Conservation (phyloP, 352 stramenopile genomes). For the Chrysophaeum taylorii region DNA sequence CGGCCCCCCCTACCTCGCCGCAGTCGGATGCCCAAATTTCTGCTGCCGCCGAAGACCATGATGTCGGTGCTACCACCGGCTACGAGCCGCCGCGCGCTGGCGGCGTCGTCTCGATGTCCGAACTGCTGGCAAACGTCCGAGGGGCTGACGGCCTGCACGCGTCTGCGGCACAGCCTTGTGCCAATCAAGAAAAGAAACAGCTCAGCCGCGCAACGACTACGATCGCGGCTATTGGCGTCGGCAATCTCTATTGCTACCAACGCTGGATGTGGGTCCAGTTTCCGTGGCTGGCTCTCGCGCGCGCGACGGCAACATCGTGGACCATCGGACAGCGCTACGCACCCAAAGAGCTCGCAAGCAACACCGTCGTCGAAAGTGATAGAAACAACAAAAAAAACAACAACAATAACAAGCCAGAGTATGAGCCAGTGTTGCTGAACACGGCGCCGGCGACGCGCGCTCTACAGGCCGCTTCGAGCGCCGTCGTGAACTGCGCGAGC, state of each 20-base stretch:
- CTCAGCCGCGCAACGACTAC: conserved; percentile 38
- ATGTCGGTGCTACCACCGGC: conserved; percentile 11
- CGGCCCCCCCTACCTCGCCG: too few species aligned
- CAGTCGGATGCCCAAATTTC: too few species aligned
- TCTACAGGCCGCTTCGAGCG: neutral
- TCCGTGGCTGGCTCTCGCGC: conserved; percentile 69
- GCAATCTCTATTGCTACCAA: conserved; percentile 71
- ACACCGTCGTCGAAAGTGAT: neutral
- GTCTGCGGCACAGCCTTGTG: too few species aligned
- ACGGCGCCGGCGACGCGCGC: neutral
- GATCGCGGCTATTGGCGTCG: too few species aligned
- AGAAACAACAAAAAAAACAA: neutral
- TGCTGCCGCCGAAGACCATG: too few species aligned
- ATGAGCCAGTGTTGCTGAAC: neutral
- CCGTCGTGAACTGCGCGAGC: neutral
- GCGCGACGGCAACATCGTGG: conserved; percentile 16
- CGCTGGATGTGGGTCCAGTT: conserved; percentile 83
- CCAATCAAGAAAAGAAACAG: neutral
- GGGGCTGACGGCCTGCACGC: conserved; percentile 31
- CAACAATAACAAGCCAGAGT: neutral
- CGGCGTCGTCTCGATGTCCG: conserved; percentile 31
- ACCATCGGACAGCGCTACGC: neutral
- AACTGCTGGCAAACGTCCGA: conserved; percentile 20
- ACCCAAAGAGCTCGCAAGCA: neutral
- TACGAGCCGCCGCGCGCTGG: too few species aligned